Percentiles rank a stretch among this genome's conserved stretches.
Evolutionary conservation across 1,139 yeast genomes (phyloP).

Genomic region (Yamadazyma triangularis): DNA sequence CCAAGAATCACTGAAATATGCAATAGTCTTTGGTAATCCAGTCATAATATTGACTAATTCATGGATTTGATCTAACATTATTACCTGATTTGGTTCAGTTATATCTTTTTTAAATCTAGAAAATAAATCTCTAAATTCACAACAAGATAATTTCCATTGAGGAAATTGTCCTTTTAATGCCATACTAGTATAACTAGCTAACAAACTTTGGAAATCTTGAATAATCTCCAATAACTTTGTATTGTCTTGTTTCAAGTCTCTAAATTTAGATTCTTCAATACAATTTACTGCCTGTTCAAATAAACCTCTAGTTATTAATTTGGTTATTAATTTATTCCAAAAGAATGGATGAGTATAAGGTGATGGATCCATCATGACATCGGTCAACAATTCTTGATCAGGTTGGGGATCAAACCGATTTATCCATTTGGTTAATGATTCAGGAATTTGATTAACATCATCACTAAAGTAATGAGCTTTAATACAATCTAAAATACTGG

Average conservation of each 20-base stretch:
- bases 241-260: slow-evolving; percentile 26
- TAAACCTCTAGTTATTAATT: slow-evolving; percentile 59
- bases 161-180: slow-evolving; percentile 40
- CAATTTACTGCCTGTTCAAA: slow-evolving; percentile 52
- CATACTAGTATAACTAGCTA: slow-evolving; percentile 39
- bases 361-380: slow-evolving; percentile 39
- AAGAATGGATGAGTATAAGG: slow-evolving; percentile 56
- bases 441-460: slow-evolving; percentile 40
- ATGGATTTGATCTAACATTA: slow-evolving; percentile 36
- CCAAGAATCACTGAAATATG: slow-evolving; percentile 55
- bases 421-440: slow-evolving; percentile 53
- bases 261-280: slow-evolving; percentile 36
- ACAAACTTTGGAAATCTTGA: slow-evolving; percentile 40
- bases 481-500: slow-evolving; percentile 54
- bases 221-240: slow-evolving; percentile 35
- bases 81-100: slow-evolving; percentile 14
- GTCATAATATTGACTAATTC: slow-evolving; percentile 43
- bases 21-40: slow-evolving; percentile 52
- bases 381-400: slow-evolving; percentile 41
- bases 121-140: slow-evolving; percentile 45
- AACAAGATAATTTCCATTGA: slow-evolving; percentile 48
- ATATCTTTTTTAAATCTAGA: slow-evolving; percentile 20
- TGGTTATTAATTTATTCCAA: slow-evolving; percentile 59
- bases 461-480: slow-evolving; percentile 48
- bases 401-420: slow-evolving; percentile 65